Evolutionary conservation across 208 protist species (phyloP), one percentile per base, ranked within the genome.

Genomic region (Trypanosoma vivax): DNA sequence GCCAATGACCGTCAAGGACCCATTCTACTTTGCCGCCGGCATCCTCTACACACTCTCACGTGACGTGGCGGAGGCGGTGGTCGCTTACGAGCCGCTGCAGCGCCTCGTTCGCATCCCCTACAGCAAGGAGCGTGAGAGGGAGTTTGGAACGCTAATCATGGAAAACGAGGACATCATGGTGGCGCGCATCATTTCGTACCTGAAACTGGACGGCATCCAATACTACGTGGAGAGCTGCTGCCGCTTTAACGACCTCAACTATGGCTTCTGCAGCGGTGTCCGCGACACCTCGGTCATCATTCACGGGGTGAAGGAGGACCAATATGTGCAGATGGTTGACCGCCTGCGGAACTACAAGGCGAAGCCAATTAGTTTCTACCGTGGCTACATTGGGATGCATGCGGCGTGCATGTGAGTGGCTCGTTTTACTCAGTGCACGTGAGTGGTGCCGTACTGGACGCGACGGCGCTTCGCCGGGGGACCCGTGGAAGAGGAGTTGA

Each of bases 21-120:
- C 38, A 4, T 57, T 57, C 57, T 57, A 57, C 31, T 57, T 57
- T 35, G 41, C 35, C 1, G 58, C 46, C 21, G 58, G 58, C 5
- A 65, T 65, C n/a, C 23, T 43, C 16, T 43, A 43, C 39, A 43
- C 39, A 19, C 23, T 43, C 16, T 43, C 39, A 19, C 39, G 39
- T 6, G 39, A 43, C n/a, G 39, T 43, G 39, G 23, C 16, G 6
- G 39, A 43, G 39, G 39, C 39, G 6, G n/a, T 43, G 16, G 39
- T 43, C 16, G 39, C 39, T 7, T 43, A 43, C 39, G 39, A 43
- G n/a, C 39, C 39, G 6, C 39, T 43, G 10, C 6, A 19, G 9
- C n/a, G 23, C 6, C n/a, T 43, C 9, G 23, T 43, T 21, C 39
- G 39, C 6, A 19, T 43, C 6, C 39, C 39, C 6, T 43, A 43